phyloP scores from a whole-genome alignment of 208 protist species.

The Acanthamoeba castellanii region DNA sequence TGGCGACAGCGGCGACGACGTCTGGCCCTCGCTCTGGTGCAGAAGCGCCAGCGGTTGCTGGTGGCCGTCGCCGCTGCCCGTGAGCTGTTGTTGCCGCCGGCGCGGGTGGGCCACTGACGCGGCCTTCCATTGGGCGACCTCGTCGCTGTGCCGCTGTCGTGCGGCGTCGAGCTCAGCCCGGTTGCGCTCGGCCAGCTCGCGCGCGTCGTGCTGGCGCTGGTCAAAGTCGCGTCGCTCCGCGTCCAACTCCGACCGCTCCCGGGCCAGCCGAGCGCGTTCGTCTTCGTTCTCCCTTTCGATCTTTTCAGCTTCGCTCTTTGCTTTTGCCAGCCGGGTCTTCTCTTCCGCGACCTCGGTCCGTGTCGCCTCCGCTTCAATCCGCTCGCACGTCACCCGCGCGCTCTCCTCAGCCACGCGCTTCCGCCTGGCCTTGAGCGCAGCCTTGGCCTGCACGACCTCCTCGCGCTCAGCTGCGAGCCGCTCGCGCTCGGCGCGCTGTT shows the following conservation, averaged over 20 bases:
- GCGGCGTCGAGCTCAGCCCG: not conserved
- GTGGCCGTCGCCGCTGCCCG: not conserved
- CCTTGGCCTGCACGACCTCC: not conserved
- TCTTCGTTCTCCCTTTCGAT: not conserved
- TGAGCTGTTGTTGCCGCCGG: not conserved
- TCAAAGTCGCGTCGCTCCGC: not conserved
- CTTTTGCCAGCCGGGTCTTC: not conserved
- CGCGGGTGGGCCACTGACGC: no score
- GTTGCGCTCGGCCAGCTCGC: not conserved
- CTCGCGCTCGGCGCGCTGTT: constrained; percentile 6
- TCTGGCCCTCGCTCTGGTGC: not conserved
- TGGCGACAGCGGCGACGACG: constrained; percentile 6
- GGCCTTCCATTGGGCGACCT: not conserved
- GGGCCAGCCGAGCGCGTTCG: not conserved
- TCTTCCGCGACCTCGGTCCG: no score
- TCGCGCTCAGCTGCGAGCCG: not conserved
- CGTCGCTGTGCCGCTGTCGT: not conserved
- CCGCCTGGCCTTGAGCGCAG: not conserved
- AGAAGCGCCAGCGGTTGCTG: not conserved
- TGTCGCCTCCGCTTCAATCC: not conserved
- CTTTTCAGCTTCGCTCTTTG: not conserved
- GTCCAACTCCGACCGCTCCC: not conserved
- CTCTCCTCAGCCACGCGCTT: not conserved
- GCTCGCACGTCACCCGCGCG: not conserved
- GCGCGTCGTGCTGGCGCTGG: not conserved